Evolutionary conservation across 192 early-diverging fungal species (phyloP).

Genomic region (Podila clonocystis): DNA sequence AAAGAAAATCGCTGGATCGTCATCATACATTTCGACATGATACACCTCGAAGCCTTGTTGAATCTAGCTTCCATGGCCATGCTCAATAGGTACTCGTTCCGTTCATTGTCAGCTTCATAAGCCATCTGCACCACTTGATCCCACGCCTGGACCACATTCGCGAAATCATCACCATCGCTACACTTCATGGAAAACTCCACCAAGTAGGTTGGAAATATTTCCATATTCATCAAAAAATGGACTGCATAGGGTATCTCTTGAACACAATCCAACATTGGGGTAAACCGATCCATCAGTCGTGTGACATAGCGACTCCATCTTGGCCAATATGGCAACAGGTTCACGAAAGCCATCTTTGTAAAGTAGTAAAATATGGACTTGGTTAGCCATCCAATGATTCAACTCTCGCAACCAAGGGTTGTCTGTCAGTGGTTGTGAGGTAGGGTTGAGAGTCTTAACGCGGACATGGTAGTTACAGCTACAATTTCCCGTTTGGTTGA

Average conservation of each 20-base stretch:
- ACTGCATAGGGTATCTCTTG: constrained; percentile 10
- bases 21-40: constrained; percentile 21
- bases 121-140: constrained; percentile 9
- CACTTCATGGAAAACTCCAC: constrained; percentile 13
- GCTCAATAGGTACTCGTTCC: constrained; percentile 9
- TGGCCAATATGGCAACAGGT: constrained; percentile 10
- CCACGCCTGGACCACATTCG: constrained; percentile 1
- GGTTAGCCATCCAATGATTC: constrained; percentile 1
- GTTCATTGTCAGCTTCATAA: constrained; percentile 7
- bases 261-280: constrained; percentile 8
- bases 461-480: constrained; percentile 6
- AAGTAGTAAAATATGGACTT: neutral
- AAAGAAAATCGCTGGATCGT: constrained; percentile 7
- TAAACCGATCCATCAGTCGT: constrained; percentile 6
- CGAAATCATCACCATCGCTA: constrained; percentile 3
- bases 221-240: constrained; percentile 3
- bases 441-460: constrained; percentile 13
- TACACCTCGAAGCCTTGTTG: constrained; percentile 8
- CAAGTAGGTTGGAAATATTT: constrained; percentile 7
- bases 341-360: constrained; percentile 1
- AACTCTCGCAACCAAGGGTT: constrained; percentile 6
- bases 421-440: neutral
- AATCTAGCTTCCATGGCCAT: constrained; percentile 15
- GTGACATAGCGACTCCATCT: constrained; percentile 4
- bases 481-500: constrained; percentile 9